Percentiles rank a stretch among this genome's conserved stretches.
Conservation (phyloP, 2,329 filamentous ascomycete species). For the Daldinia sp. region DNA sequence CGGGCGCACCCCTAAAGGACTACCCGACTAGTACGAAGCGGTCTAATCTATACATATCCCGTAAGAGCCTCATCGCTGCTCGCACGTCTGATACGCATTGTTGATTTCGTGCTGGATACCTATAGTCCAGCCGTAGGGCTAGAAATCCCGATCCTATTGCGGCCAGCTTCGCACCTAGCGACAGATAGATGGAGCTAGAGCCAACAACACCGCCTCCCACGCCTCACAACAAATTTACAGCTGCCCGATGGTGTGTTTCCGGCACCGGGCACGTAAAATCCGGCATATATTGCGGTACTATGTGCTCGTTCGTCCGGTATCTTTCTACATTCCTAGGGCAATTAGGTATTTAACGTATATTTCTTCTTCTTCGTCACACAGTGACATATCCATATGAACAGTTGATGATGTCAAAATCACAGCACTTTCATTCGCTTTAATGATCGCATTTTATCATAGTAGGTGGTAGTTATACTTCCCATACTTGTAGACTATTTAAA, state of each 20-base stretch:
- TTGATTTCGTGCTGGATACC: neutral
- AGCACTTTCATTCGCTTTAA: neutral
- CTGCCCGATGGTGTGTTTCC: neutral
- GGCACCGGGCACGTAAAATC: constrained; percentile 28
- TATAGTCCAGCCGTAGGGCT: constrained; percentile 53
- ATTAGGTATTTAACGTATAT: too few species aligned
- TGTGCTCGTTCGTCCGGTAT: neutral
- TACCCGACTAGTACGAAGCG: neutral
- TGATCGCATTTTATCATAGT: neutral
- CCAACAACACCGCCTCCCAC: constrained; percentile 42
- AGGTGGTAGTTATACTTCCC: neutral
- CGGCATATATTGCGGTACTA: neutral
- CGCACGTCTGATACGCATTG: neutral
- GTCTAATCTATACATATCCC: neutral
- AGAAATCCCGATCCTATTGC: constrained; percentile 47
- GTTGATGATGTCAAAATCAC: constrained; percentile 1
- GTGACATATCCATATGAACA: neutral
- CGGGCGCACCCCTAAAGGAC: constrained; percentile 1
- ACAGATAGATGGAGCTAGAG: constrained; percentile 52
- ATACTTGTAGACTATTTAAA: too few species aligned
- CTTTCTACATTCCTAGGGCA: too few species aligned
- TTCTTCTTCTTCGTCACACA: neutral
- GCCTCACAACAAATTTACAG: neutral
- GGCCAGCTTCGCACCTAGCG: constrained; percentile 51
- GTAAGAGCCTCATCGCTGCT: neutral